Percentiles rank a stretch among this genome's conserved stretches.
Conservation (phyloP, 306 rosid species). For the Vachellia collinsii region DNA sequence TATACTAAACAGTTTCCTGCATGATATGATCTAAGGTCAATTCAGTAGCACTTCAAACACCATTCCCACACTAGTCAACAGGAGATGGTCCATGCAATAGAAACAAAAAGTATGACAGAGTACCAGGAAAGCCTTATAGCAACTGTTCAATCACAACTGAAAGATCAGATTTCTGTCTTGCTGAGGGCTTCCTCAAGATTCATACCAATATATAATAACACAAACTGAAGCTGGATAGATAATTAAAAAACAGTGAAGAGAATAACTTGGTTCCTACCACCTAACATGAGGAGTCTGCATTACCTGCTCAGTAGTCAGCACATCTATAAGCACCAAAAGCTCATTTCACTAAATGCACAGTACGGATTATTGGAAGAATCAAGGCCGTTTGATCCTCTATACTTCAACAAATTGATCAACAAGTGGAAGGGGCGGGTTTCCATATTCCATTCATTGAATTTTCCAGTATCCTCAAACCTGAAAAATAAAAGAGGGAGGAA, state of each 20-base stretch:
- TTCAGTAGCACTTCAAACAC: constrained; percentile 11
- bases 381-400: no score
- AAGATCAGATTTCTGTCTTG: not conserved
- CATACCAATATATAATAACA: not conserved
- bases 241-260: not conserved
- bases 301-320: not conserved
- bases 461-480: not conserved
- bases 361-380: not conserved
- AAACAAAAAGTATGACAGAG: not conserved
- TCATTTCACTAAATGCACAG: not conserved
- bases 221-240: not conserved
- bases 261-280: not conserved
- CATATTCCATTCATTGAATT: no score
- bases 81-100: not conserved
- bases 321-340: not conserved
- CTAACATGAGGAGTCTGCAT: no score
- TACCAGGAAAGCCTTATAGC: not conserved
- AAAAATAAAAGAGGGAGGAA: no score
- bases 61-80: not conserved
- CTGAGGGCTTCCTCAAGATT: not conserved
- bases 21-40: constrained; percentile 8
- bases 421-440: no score
- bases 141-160: not conserved
- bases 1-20: not conserved
- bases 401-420: no score